phyloP scores from a whole-genome alignment of 345 rosid species.

The Syzygium aromaticum region DNA sequence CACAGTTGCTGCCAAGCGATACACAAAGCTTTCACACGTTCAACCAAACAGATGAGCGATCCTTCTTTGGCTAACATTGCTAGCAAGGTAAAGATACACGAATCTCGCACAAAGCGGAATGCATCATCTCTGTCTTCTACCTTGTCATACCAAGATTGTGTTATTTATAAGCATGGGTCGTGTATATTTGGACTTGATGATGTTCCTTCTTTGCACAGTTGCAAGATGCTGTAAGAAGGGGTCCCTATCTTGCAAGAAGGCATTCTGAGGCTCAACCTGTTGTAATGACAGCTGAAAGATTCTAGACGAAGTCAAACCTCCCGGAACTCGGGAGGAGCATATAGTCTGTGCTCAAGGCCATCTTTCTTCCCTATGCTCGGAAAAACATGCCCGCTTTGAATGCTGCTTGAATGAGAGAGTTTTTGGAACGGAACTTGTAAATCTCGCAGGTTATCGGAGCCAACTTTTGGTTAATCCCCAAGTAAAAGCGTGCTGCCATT shows the following conservation, averaged over 20 bases:
- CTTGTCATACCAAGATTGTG: background rate
- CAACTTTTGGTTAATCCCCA: background rate
- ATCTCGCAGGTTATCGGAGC: background rate
- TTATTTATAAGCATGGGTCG: background rate
- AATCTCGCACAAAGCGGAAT: background rate
- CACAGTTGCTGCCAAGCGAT: slow-evolving; percentile 75
- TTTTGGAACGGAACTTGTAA: background rate
- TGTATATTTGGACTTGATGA: background rate
- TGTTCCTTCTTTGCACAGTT: slow-evolving; percentile 34
- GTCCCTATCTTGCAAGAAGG: slow-evolving; percentile 56
- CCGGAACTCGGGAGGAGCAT: background rate
- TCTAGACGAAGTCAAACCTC: slow-evolving; percentile 12
- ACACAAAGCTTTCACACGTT: slow-evolving; percentile 39
- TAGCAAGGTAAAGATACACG: slow-evolving; percentile 34
- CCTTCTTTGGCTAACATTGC: slow-evolving; percentile 45
- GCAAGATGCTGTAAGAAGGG: slow-evolving; percentile 75
- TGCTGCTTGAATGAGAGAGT: background rate
- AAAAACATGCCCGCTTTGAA: background rate
- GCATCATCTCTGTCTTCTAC: background rate
- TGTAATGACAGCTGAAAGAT: slow-evolving; percentile 76
- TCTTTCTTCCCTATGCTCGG: background rate
- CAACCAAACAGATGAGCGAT: slow-evolving; percentile 44
- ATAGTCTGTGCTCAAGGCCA: background rate
- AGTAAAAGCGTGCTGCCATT: background rate
- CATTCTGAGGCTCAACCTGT: slow-evolving; percentile 49